Percentiles rank a stretch among this genome's conserved stretches.
These are phyloP conservation scores for Lithocarpus polystachyus DNA, from an alignment of 306 rosid species.

Conservation along the genomic window DNA sequence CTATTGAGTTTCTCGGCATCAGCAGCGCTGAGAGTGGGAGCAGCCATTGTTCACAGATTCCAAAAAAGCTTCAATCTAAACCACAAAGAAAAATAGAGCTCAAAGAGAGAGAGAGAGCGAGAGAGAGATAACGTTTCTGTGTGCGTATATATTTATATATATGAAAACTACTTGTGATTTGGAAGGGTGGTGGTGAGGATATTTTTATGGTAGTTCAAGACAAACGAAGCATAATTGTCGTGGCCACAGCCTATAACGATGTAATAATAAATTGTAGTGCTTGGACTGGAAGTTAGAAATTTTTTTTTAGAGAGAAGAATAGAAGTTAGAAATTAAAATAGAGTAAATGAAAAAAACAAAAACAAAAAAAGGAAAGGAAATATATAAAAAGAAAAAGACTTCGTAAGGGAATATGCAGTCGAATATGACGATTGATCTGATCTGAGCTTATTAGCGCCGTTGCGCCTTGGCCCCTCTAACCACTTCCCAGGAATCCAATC, in stretches of 20 bases:
- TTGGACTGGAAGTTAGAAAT: background rate
- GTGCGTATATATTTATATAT: background rate
- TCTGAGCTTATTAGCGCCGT: too few relatives aligned
- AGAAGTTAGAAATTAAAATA: too few relatives aligned
- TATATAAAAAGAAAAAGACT: background rate
- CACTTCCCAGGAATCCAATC: conserved; percentile 4
- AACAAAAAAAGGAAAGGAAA: background rate
- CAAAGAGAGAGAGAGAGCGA: background rate
- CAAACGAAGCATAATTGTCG: background rate
- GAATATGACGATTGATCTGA: conserved; percentile 24
- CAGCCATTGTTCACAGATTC: conserved; percentile 44
- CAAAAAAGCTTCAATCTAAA: conserved; percentile 25
- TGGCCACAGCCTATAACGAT: background rate
- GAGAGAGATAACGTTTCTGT: background rate
- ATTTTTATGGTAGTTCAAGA: background rate
- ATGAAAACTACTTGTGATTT: background rate
- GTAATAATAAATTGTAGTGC: background rate
- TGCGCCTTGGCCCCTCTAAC: background rate
- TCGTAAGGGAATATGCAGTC: conserved; percentile 31
- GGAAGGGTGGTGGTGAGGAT: background rate
- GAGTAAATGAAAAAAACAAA: too few relatives aligned
- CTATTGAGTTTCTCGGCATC: conserved; percentile 47
- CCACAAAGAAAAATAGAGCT: background rate
- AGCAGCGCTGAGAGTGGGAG: conserved; percentile 48
- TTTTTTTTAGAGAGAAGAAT: too few relatives aligned